A percentile compares a stretch with the other conserved stretches of the same genome.
These are phyloP conservation scores for Cymbidium sinense DNA, from an alignment of 106 monocot genomes.

Conservation along the genomic window DNA sequence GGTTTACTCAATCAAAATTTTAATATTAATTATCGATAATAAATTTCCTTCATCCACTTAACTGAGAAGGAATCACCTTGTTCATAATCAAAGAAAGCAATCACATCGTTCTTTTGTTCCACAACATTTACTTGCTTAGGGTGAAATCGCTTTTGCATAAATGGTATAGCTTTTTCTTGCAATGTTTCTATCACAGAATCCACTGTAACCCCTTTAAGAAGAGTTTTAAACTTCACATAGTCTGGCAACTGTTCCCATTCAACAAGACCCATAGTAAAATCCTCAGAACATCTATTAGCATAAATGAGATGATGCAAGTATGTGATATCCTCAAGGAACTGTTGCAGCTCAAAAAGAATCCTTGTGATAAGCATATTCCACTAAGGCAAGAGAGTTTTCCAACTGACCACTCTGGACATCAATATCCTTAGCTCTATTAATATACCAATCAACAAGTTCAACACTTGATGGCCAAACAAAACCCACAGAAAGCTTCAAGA, in stretches of 20 bases:
- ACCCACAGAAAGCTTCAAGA: conserved; percentile 44
- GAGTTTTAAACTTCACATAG: conserved; percentile 81
- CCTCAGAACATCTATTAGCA: conserved; percentile 39
- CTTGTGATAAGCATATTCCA: conserved; percentile 66
- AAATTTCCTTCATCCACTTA: conserved; percentile 82
- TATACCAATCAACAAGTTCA: conserved; percentile 79
- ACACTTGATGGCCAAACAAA: conserved; percentile 66
- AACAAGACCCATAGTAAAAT: conserved; percentile 53
- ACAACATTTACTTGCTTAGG: conserved; percentile 3
- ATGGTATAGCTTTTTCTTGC: conserved; percentile 66
- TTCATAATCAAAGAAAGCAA: conserved; percentile 6
- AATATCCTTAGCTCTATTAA: conserved; percentile 75
- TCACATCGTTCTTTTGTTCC: conserved; percentile 8
- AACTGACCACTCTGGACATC: conserved; percentile 85
- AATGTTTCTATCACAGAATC: conserved; percentile 53
- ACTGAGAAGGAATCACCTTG: conserved; percentile 43
- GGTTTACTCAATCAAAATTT: no score
- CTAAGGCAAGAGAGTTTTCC: conserved; percentile 68
- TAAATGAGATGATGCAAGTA: conserved; percentile 73
- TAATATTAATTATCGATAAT: no score
- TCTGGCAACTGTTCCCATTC: conserved; percentile 77
- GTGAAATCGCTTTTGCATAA: conserved; percentile 47
- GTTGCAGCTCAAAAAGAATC: conserved; percentile 58
- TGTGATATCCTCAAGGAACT: conserved; percentile 63
- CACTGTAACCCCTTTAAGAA: conserved; percentile 59